These are phyloP conservation scores for Suaeda aralocaspica DNA, from an alignment of 148 eudicot genomes.

Conservation along the genomic window DNA sequence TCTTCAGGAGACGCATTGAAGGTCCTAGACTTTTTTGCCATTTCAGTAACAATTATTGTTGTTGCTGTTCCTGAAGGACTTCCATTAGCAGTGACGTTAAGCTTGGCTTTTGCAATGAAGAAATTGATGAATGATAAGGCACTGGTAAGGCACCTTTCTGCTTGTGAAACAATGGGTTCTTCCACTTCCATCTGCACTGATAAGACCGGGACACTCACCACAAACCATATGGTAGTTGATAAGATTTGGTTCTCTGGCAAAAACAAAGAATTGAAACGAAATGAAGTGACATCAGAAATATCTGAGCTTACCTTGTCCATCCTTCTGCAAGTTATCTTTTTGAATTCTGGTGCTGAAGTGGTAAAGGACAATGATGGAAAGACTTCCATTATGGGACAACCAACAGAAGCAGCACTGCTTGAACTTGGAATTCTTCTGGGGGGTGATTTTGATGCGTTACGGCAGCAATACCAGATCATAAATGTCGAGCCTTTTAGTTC, in stretches of 20 bases:
- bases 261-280: conserved; percentile 37
- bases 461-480: conserved; percentile 33
- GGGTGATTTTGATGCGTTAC: conserved; percentile 52
- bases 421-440: conserved; percentile 65
- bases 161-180: conserved; percentile 98
- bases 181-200: conserved; percentile 83
- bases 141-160: conserved; percentile 82
- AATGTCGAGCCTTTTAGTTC: conserved; percentile 90
- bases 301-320: conserved; percentile 33
- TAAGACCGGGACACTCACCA: conserved; percentile 93
- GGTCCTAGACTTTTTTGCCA: conserved; percentile 78
- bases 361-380: conserved; percentile 59
- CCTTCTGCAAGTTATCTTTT: conserved; percentile 63
- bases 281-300: conserved; percentile 32
- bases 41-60: conserved; percentile 84
- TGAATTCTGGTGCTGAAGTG: conserved; percentile 79
- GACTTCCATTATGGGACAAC: conserved; percentile 65
- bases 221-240: conserved; percentile 83
- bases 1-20: conserved; percentile 63
- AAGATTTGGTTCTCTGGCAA: conserved; percentile 66
- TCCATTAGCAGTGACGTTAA: conserved; percentile 91
- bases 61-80: conserved; percentile 99
- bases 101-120: conserved; percentile 97
- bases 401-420: conserved; percentile 86
- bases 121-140: conserved; percentile 79